A percentile compares a stretch with the other conserved stretches of the same genome.
These are phyloP conservation scores for Nothopassalora personata DNA, from an alignment of 2,329 filamentous ascomycete species.

Conservation along the genomic window DNA sequence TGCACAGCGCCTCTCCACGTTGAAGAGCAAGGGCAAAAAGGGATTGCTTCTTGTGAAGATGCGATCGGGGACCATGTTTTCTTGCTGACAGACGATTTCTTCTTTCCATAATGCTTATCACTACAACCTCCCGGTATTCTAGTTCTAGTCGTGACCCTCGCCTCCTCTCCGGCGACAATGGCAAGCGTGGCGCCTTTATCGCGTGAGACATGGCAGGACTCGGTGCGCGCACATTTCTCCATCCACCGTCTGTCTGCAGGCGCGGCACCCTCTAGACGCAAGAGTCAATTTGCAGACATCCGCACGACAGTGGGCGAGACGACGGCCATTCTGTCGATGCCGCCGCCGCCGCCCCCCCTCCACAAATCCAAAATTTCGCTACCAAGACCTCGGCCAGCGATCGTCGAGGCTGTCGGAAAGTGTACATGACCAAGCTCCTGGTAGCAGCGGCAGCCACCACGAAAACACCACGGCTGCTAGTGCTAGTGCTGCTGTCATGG, in stretches of 20 bases:
- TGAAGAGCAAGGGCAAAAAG: not conserved
- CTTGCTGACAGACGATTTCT: not conserved
- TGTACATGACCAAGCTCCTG: not conserved
- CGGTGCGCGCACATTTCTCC: conserved; percentile 23
- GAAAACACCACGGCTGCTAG: conserved; percentile 4
- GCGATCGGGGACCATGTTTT: not conserved
- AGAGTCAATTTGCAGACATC: conserved; percentile 56
- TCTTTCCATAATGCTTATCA: not conserved
- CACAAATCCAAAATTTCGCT: conserved; percentile 16
- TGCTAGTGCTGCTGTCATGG: conserved; percentile 6
- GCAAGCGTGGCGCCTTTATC: conserved; percentile 17
- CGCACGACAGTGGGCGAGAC: conserved; percentile 54
- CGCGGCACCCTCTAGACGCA: conserved; percentile 42
- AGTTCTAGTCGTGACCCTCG: not conserved
- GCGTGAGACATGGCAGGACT: conserved; percentile 30
- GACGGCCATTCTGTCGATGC: conserved; percentile 61
- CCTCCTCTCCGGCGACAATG: not conserved
- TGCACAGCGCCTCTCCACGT: too few species aligned
- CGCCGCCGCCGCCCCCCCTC: conserved; percentile 39
- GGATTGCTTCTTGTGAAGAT: not conserved
- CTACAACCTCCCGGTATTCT: not conserved
- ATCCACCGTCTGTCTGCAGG: conserved; percentile 45
- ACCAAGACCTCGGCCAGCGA: conserved; percentile 18
- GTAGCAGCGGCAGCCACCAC: conserved; percentile 4
- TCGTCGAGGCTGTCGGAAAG: conserved; percentile 13